Evolutionary conservation across 2,329 filamentous ascomycete species (phyloP), one percentile per base, ranked within the genome.

Genomic region (Colletotrichum brevisporum): DNA sequence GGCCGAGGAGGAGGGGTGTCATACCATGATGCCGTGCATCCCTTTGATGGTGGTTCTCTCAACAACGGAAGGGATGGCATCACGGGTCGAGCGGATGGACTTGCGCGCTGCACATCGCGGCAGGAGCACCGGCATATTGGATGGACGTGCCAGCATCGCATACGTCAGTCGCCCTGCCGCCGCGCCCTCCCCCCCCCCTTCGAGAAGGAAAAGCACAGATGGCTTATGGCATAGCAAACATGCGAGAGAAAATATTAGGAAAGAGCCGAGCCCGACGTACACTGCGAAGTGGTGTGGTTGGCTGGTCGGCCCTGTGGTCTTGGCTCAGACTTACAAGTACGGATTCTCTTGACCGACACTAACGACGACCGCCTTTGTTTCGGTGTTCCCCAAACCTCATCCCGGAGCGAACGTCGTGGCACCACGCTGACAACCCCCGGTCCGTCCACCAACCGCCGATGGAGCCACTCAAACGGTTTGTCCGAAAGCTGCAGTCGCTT

Each of bases 341-440:
- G 21, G 21, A 50, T 31, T 26, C 57, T 60, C 67, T 26, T 58
- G 50, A 39, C 55, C 55, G 51, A 69, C 67, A 48, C 62, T 69
- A 69, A 53, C 21, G 51, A 24, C 21, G 41, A 27, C 58, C 57
- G 63, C 60, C 57, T 43, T 63, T 60, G 8, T 36, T 48, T 39
- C 67, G 67, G 67, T 67, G 67, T 69, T 69, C 67, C 67, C 67
- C 67, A 69, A 69, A 47, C 31, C 50, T 39, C 67, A 69, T 69
- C 62, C 67, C 67, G 67, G 62, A 56, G 45, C 36, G 16, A 56
- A 16, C 41, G 41, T 43, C 26, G 55, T 52, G 26, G 26, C 53
- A 63, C 59, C 16, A 56, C 21, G 31, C 63, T 47, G 18, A 43
- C 52, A 53, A 55, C 27, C n/a, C 36, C n/a, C 26, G 45, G 60